Percentiles rank a stretch among this genome's conserved stretches.
phyloP scores from a whole-genome alignment of 2,329 filamentous ascomycete species.

The Clarireedia sp. region DNA sequence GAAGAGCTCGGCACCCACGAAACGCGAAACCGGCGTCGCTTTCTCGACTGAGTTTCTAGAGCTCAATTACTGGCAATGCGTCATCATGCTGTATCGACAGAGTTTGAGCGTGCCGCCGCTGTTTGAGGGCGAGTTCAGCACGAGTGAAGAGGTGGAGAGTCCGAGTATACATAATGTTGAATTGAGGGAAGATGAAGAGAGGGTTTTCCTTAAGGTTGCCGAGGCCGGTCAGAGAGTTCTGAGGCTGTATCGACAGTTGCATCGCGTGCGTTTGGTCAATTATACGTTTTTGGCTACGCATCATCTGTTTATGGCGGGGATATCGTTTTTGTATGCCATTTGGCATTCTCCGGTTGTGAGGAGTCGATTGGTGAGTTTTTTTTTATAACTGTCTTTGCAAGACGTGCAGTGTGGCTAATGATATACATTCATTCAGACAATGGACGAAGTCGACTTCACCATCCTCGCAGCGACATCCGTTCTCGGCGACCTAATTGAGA shows the following conservation, averaged over 20 bases:
- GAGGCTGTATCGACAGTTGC: constrained; percentile 81
- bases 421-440: constrained; percentile 45
- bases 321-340: constrained; percentile 93
- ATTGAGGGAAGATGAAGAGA: constrained; percentile 73
- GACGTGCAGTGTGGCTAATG: background rate
- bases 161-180: constrained; percentile 57
- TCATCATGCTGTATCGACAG: constrained; percentile 92
- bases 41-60: constrained; percentile 88
- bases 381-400: too few relatives aligned
- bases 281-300: constrained; percentile 95
- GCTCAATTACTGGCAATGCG: constrained; percentile 94
- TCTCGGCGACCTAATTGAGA: constrained; percentile 82
- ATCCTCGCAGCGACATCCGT: constrained; percentile 90
- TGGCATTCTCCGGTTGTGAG: constrained; percentile 92
- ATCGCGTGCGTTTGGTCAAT: constrained; percentile 82
- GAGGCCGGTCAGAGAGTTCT: constrained; percentile 91
- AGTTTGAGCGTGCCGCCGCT: constrained; percentile 79
- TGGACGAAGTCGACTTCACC: constrained; percentile 97
- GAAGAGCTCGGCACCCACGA: constrained; percentile 74
- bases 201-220: constrained; percentile 88
- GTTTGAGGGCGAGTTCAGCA: constrained; percentile 70
- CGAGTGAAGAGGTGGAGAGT: constrained; percentile 56
- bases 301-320: constrained; percentile 93
- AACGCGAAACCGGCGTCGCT: constrained; percentile 72
- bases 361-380: constrained; percentile 64